Conservation (phyloP, 2,329 filamentous ascomycete genomes). For the Sclerotinia borealis region DNA sequence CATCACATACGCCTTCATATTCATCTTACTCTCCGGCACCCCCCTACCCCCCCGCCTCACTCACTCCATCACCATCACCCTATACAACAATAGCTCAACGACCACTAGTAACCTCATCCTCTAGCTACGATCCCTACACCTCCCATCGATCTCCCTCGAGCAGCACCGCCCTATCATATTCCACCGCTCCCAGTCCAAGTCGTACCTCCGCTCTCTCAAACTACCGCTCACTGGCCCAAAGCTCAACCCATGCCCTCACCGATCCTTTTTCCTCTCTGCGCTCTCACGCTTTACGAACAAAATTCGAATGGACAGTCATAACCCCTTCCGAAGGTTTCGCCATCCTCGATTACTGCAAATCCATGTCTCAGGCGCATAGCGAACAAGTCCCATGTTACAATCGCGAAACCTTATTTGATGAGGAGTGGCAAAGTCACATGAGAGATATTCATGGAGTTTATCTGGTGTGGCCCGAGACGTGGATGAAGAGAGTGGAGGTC, state of each 20-base stretch:
- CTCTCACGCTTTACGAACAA: conserved; percentile 25
- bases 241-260: neutral
- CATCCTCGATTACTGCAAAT: conserved; percentile 28
- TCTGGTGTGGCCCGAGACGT: conserved; percentile 30
- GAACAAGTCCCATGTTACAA: conserved; percentile 26
- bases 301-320: conserved; percentile 28
- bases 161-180: conserved; percentile 18
- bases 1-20: neutral
- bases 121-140: conserved; percentile 11
- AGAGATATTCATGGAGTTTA: conserved; percentile 30
- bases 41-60: neutral
- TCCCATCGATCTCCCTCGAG: conserved; percentile 17
- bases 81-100: conserved; percentile 15
- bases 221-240: neutral
- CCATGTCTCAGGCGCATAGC: conserved; percentile 11
- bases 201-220: neutral
- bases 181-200: conserved; percentile 12
- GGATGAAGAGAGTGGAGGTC: conserved; percentile 30
- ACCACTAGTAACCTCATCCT: conserved; percentile 7
- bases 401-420: conserved; percentile 29
- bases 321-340: conserved; percentile 26
- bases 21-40: neutral
- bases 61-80: neutral
- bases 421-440: conserved; percentile 31
- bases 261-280: conserved; percentile 26